Evolutionary conservation across 2,329 filamentous ascomycete species (phyloP), one percentile per base, ranked within the genome.

Genomic region (Conoideocrella luteorostrata): DNA sequence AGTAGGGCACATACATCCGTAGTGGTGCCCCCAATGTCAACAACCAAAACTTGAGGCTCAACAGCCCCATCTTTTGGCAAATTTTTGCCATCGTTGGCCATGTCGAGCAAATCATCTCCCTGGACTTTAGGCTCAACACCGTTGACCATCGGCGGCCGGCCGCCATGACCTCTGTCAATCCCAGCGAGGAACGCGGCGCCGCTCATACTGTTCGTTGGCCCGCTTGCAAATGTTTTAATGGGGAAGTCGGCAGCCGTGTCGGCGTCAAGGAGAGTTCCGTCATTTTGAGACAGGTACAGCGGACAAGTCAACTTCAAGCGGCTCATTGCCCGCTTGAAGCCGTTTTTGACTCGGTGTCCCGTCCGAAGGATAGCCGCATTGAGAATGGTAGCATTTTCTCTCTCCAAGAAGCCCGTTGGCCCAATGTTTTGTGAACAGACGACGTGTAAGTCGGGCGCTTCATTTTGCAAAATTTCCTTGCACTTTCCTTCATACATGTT

Each of bases 11-110:
- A 77, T 7, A 80, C 72, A 55, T 82, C 78, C 2, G 76, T 77
- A 0, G 77, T 82, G 0, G 78, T 82, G 13, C 78, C 78, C 7
- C 78, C 78, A 22, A 82, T 70, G 50, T 82, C 78, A 2, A 80
- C 68, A 0, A 79, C 75, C 34, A 80, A 51, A 1, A 67, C 39
- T 29, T 66, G 64, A 2, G 61, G 59, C 18, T 57, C 44, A n/a
- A 46, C 28, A 13, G 21, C 26, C 4, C n/a, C 17, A n/a, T 50
- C 12, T 24, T 41, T 0, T 21, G 24, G 3, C 11, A 17, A 17
- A 9, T n/a, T 9, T 4, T 33, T 39, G 13, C 22, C 43, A 3
- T 36, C n/a, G 11, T 28, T 21, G 2, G 29, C 23, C 5, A 15
- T 18, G 11, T 28, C 30, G 7, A 32, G 29, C 20, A 20, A 12